Base-by-base conservation (phyloP, 305 asterid species). In the Plantago lanceolata region DNA sequence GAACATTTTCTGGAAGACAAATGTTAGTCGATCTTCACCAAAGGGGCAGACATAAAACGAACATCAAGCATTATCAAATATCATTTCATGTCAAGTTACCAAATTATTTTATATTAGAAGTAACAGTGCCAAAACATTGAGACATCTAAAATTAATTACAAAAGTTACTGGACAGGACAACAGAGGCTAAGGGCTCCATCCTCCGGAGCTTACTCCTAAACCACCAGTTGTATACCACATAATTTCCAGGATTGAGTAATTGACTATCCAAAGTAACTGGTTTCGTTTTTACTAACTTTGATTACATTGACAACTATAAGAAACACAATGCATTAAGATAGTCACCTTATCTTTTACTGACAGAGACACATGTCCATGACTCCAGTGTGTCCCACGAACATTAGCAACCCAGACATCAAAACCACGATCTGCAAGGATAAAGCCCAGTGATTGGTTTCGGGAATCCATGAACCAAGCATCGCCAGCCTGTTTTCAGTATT, bases 381-480 rank as follows among this genome's bases (percentile, higher is more conserved):
- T 87, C 99, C 99, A 93, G 68, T 68, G 88, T 20, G 99, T 93
- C 60, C 97, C 99, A 29, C 99, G 97, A 68, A 90, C 99, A 75
- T 86, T 93, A 71, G 94, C 99, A 74, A 85, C 95, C 99, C 97
- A 93, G 47, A 93, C 95, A 84, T 93, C 99, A 77, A 80, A 93
- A 43, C 94, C 99, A 18, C 65, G 82, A 78, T 83, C 76, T 58
- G 99, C 96, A 77, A 90, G 99, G 75, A 93, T 76, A 78, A 90
- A 93, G 43, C 99, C 99, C 77, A 90, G 69, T 17, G 99, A 87
- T 61, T 88, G 84, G 67, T 74, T 73, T 56, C 81, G 76, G 54
- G 94, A 79, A 73, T 93, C 81, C 90, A 90, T 35, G 84, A 93
- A 93, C 97, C 97, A 90, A 6, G 95, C 91, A 76, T 93, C 99